phyloP scores from a whole-genome alignment of 257 asterid genomes.

The Phtheirospermum japonicum region DNA sequence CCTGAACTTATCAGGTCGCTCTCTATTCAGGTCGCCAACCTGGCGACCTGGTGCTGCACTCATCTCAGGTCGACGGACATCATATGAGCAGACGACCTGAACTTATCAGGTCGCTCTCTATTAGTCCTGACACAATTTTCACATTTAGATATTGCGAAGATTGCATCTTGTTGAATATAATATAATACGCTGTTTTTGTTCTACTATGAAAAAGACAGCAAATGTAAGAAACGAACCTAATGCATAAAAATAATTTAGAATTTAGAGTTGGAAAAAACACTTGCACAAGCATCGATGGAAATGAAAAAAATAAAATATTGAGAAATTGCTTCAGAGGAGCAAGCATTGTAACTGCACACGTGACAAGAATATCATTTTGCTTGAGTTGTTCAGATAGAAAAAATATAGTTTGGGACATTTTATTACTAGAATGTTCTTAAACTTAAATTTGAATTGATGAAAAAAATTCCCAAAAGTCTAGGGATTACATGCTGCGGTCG shows the following conservation, averaged over 20 bases:
- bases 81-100: too few species aligned
- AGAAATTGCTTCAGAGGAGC: neutral
- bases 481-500: neutral
- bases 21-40: too few species aligned
- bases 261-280: neutral
- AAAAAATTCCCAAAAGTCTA: neutral
- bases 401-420: neutral
- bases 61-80: too few species aligned
- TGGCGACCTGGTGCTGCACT: too few species aligned
- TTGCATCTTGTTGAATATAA: constrained; percentile 15
- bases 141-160: constrained; percentile 30
- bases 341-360: constrained; percentile 1
- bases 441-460: constrained; percentile 17
- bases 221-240: constrained; percentile 6
- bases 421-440: constrained; percentile 5
- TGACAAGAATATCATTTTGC: neutral
- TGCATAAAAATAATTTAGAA: constrained; percentile 12
- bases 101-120: too few species aligned
- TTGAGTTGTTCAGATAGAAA: constrained; percentile 7
- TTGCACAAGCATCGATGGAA: constrained; percentile 12
- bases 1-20: too few species aligned
- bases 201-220: constrained; percentile 10
- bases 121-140: constrained; percentile 61
- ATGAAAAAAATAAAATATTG: constrained; percentile 5
- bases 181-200: constrained; percentile 4